Percentiles rank a stretch among this genome's conserved stretches.
These are phyloP conservation scores for Suhomyces faveliae DNA, from an alignment of 805 yeast species.

Conservation along the genomic window DNA sequence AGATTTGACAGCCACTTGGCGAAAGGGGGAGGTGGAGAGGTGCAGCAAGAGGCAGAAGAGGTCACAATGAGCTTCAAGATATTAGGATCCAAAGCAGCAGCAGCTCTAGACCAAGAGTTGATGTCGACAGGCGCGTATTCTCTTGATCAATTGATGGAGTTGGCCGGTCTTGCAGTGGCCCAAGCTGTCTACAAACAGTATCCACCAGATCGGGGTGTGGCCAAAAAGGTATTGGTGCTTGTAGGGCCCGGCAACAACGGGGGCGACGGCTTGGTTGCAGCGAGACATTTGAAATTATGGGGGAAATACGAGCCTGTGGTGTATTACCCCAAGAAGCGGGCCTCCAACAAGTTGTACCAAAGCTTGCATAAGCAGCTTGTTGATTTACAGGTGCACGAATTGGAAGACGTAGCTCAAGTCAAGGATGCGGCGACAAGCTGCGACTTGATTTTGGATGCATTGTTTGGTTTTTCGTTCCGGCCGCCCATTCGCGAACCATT, in stretches of 20 bases:
- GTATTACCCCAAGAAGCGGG: constrained; percentile 69
- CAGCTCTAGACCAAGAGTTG: constrained; percentile 76
- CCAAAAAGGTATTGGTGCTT: constrained; percentile 56
- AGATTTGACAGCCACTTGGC: not conserved
- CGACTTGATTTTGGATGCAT: constrained; percentile 59
- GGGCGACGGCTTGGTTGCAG: constrained; percentile 96
- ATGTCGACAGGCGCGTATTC: constrained; percentile 85
- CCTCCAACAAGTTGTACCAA: constrained; percentile 54
- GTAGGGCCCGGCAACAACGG: constrained; percentile 98
- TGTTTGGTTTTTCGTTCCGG: constrained; percentile 91
- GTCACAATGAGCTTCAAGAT: constrained; percentile 14
- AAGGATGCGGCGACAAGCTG: constrained; percentile 26
- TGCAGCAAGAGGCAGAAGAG: not conserved
- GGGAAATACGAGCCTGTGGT: constrained; percentile 70
- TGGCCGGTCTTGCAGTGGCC: constrained; percentile 94
- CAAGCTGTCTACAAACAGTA: constrained; percentile 70
- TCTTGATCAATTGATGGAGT: constrained; percentile 88
- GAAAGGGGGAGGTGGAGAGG: not conserved
- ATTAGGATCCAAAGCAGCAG: constrained; percentile 54
- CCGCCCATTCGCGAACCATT: constrained; percentile 87
- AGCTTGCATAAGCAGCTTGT: constrained; percentile 66
- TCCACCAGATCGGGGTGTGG: constrained; percentile 45
- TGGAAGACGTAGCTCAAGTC: constrained; percentile 39
- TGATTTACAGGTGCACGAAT: constrained; percentile 59
- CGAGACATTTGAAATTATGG: constrained; percentile 80